Conservation (phyloP, 768 basidiomycete species). For the Pluteus cervinus region DNA sequence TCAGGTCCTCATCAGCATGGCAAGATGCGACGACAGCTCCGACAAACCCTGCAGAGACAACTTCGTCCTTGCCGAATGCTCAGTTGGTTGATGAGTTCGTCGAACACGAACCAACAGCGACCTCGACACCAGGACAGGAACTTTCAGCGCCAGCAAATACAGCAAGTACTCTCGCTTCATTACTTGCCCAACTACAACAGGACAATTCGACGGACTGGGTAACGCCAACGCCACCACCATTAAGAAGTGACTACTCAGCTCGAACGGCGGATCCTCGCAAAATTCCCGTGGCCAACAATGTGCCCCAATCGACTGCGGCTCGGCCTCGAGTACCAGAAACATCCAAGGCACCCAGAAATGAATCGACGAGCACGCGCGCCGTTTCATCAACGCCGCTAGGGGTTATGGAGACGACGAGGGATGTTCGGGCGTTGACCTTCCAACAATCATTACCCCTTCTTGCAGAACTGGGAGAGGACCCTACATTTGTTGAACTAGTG, state of each 20-base stretch:
- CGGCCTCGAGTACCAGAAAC: too few relatives aligned
- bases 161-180: conserved; percentile 44
- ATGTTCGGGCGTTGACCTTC: conserved; percentile 49
- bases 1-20: conserved; percentile 67
- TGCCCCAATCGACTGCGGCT: too few relatives aligned
- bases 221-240: background rate
- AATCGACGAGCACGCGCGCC: too few relatives aligned
- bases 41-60: conserved; percentile 6
- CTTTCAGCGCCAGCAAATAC: conserved; percentile 2
- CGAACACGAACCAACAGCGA: conserved; percentile 4
- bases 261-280: too few relatives aligned
- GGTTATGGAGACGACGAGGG: too few relatives aligned
- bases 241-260: conserved; percentile 6
- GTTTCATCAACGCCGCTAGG: too few relatives aligned
- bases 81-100: too few relatives aligned
- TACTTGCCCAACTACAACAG: conserved; percentile 54
- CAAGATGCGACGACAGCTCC: conserved; percentile 30
- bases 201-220: background rate
- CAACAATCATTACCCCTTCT: conserved; percentile 66
- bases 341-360: too few relatives aligned
- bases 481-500: conserved; percentile 42
- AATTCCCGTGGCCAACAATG: too few relatives aligned
- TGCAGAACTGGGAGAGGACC: conserved; percentile 52
- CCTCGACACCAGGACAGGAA: conserved; percentile 1
- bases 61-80: too few relatives aligned